Base-by-base conservation (phyloP, 1,284 basidiomycete genomes). In the Pascua sp. region DNA sequence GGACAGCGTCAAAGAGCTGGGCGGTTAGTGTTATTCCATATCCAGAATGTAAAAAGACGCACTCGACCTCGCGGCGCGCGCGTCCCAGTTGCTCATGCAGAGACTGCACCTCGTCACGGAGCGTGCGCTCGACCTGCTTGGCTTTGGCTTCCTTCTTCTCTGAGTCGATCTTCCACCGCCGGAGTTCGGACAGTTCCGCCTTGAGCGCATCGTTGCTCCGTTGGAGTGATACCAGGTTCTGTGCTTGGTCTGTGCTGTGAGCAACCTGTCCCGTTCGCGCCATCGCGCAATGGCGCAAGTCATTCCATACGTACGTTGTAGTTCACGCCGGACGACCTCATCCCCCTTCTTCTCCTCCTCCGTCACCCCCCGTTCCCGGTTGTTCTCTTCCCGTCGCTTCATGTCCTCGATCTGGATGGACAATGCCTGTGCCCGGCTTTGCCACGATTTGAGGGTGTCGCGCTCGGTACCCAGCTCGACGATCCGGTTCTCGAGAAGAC, bases 61-160 rank as follows among this genome's bases (percentile, higher is more conserved):
- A 78, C 76, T 77, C 75, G 61, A 76, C 67, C 49, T 78, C 77
- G n/a, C 67, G 50, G 4, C 72, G 63, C 4, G 72, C 65, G 9
- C 71, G 66, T 37, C 72, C 72, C 3, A 76, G 58, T 54, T 75
- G 69, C 16, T 70, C 70, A 32, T 73, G 63, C 48, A 75, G 54
- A 1, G 59, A 56, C 41, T 63, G 49, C 13, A 71, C 65, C 43
- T 73, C 67, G 16, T 74, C 69, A 36, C 65, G 63, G 16, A 75
- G 60, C 5, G 61, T 57, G 42, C 65, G 59, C 53, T 73, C 71
- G 0, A 60, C 52, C 12, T 69, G 66, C 53, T 69, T 69, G 12
- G 60, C 49, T 7, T 66, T 63, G 2, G 66, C 62, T 15, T 72
- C 67, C 4, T 60, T 41, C 11, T 59, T 59, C 8, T 77, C 76